phyloP scores from a whole-genome alignment of 2,329 filamentous ascomycete genomes.

The Diaporthe destruens region DNA sequence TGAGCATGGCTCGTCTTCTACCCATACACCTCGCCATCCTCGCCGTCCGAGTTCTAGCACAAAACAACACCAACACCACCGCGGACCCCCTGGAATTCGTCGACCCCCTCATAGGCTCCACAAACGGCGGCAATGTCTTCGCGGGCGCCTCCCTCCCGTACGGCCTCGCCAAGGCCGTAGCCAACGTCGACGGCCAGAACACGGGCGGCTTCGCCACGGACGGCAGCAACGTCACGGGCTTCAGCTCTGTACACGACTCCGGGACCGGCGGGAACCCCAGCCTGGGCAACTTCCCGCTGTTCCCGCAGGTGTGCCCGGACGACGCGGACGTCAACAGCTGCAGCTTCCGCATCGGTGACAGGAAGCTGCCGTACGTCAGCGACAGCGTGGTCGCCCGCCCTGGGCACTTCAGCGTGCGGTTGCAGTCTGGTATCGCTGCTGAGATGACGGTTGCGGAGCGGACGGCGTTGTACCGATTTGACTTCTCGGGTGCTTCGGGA shows the following conservation, averaged over 20 bases:
- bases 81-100: conserved; percentile 46
- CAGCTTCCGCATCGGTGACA: conserved; percentile 62
- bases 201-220: conserved; percentile 62
- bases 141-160: conserved; percentile 68
- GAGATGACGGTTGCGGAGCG: conserved; percentile 73
- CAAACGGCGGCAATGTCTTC: conserved; percentile 69
- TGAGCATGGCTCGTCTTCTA: not conserved
- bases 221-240: conserved; percentile 62
- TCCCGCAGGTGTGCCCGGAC: conserved; percentile 57
- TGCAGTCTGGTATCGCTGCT: conserved; percentile 65
- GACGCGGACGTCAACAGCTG: conserved; percentile 67
- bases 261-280: conserved; percentile 60
- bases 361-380: conserved; percentile 55
- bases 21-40: not conserved
- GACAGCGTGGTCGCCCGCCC: conserved; percentile 62
- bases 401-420: conserved; percentile 69
- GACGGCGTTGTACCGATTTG: conserved; percentile 72
- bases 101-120: conserved; percentile 67
- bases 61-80: conserved; percentile 22
- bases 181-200: conserved; percentile 62
- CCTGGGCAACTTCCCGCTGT: conserved; percentile 61
- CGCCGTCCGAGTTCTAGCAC: not conserved
- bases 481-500: conserved; percentile 60
- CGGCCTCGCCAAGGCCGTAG: conserved; percentile 68
- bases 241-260: conserved; percentile 60